Conservation (phyloP, 441 rosid genomes). For the Gossypium davidsonii region DNA sequence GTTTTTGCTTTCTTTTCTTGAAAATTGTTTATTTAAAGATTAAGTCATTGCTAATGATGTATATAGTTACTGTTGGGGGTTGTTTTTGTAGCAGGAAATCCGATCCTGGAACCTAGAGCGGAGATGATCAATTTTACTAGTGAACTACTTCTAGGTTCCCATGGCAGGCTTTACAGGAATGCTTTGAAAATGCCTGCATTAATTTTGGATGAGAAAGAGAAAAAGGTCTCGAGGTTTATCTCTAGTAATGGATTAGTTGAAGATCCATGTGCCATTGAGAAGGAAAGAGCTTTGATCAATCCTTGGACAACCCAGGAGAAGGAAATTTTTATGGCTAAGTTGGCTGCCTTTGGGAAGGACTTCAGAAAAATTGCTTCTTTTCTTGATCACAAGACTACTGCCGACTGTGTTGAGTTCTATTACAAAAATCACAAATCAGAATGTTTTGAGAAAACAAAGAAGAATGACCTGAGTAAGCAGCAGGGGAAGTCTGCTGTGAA, state of each 20-base stretch:
- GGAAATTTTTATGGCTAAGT: constrained; percentile 70
- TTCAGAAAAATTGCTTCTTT: constrained; percentile 77
- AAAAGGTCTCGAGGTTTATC: constrained; percentile 53
- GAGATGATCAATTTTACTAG: constrained; percentile 57
- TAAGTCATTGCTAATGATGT: not conserved
- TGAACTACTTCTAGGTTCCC: constrained; percentile 61
- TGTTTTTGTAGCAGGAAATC: constrained; percentile 49
- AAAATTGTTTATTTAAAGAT: not conserved
- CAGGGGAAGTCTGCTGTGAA: constrained; percentile 53
- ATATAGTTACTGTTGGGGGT: not conserved
- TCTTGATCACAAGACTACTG: constrained; percentile 88
- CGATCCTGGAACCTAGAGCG: constrained; percentile 39
- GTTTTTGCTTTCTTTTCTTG: constrained; percentile 32
- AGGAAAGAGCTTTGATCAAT: constrained; percentile 81
- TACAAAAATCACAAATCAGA: constrained; percentile 97
- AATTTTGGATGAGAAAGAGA: constrained; percentile 79
- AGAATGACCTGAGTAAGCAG: constrained; percentile 46
- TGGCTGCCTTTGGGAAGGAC: constrained; percentile 77
- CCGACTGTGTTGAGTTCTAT: constrained; percentile 95
- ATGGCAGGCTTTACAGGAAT: constrained; percentile 48
- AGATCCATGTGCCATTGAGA: constrained; percentile 86
- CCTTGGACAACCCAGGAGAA: constrained; percentile 88
- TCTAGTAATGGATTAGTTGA: constrained; percentile 82
- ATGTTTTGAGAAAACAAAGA: constrained; percentile 74
- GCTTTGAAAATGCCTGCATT: constrained; percentile 79